These are phyloP conservation scores for Urtica urens DNA, from an alignment of 306 rosid species.

Conservation along the genomic window DNA sequence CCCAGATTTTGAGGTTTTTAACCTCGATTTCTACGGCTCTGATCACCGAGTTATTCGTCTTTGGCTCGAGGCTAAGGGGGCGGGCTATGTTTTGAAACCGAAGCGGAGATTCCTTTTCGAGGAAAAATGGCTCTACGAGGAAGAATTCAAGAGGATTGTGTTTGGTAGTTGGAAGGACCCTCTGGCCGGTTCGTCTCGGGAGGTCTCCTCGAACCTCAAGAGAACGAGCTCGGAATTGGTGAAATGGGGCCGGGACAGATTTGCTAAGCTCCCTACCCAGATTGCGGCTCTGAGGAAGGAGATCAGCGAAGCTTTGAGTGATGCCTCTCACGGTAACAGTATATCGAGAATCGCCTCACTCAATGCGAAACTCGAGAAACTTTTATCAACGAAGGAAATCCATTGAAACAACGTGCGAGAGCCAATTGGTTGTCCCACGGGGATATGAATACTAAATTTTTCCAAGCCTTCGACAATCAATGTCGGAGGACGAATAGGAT, in stretches of 20 bases:
- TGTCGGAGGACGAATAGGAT: background rate
- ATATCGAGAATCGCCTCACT: background rate
- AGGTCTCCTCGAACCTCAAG: background rate
- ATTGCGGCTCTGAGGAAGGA: background rate
- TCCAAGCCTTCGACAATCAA: background rate
- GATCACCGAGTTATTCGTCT: too few relatives aligned
- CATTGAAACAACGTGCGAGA: background rate
- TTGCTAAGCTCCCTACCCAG: background rate
- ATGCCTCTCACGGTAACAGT: background rate
- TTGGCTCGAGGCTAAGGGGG: too few relatives aligned
- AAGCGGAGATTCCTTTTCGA: background rate
- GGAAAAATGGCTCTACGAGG: background rate
- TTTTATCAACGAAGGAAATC: background rate
- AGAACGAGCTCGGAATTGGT: background rate
- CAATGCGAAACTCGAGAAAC: background rate
- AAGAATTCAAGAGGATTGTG: background rate
- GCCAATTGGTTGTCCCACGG: background rate
- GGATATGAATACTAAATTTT: background rate
- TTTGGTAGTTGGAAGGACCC: background rate
- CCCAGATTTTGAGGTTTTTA: too few relatives aligned
- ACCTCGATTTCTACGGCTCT: too few relatives aligned
- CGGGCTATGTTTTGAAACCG: too few relatives aligned
- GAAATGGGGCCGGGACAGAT: background rate
- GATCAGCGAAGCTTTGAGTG: background rate
- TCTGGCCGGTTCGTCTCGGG: background rate